Base-by-base conservation (phyloP, 2,329 filamentous ascomycete species). In the Rhynchosporium graminicola region DNA sequence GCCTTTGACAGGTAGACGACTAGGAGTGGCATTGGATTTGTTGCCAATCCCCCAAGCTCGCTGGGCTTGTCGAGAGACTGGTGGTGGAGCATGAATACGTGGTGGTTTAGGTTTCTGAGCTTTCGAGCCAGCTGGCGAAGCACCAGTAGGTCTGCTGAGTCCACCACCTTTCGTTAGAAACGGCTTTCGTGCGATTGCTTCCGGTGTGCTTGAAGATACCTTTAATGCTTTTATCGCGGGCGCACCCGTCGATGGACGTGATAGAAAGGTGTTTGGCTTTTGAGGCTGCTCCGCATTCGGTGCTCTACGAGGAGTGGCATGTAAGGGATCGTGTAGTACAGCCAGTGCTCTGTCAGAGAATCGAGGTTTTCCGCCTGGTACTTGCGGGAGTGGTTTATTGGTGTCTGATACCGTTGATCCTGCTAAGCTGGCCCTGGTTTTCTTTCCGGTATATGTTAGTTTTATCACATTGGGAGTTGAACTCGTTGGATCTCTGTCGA, bases 301-400 rank as follows among this genome's bases (percentile, higher is more conserved):
- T 12, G 7, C 15, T 28, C 20, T 9, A 12, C 36, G 9, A 28
- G 20, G 20, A 20, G 51, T 54, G 3, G 51, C 36, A 28, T 13
- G n/a, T 40, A 15, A 15, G 3, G 33, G 36, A 40, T n/a, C n/a
- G 43, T 46, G 43, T 6, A 46, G 20, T 46, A 46, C 9, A 4
- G 15, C 15, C 51, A 28, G 9, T 42, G 36, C 20, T 26, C 28
- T 54, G 5, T 28, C 51, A 26, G 33, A 40, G 9, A 36, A 26
- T 12, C 33, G 31, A 26, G 33, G 15, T 8, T 52, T 40, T 9
- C 3, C 28, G 13, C 10, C 42, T n/a, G 54, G 54, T 31, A 47
- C 31, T 4, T 28, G 15, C 26, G 55, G 42, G 7, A 57, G 42
- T 36, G 55, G 42, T 29, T 57, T 57, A 28, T 47, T 47, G 13